These are phyloP conservation scores for Phytophthora europaea DNA, from an alignment of 352 stramenopile genomes.

Conservation along the genomic window DNA sequence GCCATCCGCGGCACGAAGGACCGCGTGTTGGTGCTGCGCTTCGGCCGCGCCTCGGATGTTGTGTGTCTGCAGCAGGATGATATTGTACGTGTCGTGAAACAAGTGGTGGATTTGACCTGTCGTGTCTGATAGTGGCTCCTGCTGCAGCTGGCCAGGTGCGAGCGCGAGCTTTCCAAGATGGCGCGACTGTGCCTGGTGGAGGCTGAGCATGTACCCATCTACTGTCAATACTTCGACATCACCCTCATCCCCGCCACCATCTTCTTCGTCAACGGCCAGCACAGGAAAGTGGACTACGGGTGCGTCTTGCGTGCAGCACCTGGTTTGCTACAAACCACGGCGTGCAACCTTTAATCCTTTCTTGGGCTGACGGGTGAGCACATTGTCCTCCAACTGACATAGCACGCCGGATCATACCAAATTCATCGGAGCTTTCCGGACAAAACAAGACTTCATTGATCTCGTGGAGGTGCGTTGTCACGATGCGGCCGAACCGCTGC, in stretches of 20 bases:
- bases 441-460: slow-evolving; percentile 87
- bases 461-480: slow-evolving; percentile 74
- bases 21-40: slow-evolving; percentile 87
- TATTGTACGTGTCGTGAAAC: slow-evolving; percentile 56
- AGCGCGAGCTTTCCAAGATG: slow-evolving; percentile 86
- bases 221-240: slow-evolving; percentile 92
- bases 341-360: neutral
- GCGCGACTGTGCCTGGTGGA: slow-evolving; percentile 80
- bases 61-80: slow-evolving; percentile 89
- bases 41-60: slow-evolving; percentile 69
- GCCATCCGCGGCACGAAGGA: slow-evolving; percentile 84
- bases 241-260: slow-evolving; percentile 87
- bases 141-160: slow-evolving; percentile 72
- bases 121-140: neutral
- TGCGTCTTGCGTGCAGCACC: slow-evolving; percentile 31
- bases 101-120: neutral
- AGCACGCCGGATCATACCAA: slow-evolving; percentile 91
- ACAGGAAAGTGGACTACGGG: slow-evolving; percentile 93
- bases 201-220: slow-evolving; percentile 76
- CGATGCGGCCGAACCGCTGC: neutral
- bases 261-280: slow-evolving; percentile 91
- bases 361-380: neutral
- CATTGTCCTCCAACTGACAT: neutral
- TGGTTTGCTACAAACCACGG: neutral
- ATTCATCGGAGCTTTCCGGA: slow-evolving; percentile 87